A percentile compares a stretch with the other conserved stretches of the same genome.
These are phyloP conservation scores for Selaginella tamariscina DNA, from an alignment of 75 land plant genomes.

Conservation along the genomic window DNA sequence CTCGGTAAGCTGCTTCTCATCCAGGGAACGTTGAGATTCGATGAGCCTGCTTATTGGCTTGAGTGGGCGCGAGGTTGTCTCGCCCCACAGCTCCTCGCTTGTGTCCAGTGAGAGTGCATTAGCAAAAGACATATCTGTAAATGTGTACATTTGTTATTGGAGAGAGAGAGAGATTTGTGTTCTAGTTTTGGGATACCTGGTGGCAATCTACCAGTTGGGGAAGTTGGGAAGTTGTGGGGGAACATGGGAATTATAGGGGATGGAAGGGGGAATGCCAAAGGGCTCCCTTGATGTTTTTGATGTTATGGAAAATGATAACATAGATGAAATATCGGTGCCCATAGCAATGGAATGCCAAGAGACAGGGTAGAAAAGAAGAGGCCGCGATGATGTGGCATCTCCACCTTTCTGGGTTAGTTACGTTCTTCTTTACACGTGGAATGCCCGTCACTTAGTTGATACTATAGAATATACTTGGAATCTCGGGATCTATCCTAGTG, in stretches of 20 bases:
- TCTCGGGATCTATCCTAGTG: too few species aligned
- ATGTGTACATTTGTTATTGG: too few species aligned
- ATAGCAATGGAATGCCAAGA: constrained; percentile 1
- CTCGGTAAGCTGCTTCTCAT: neutral
- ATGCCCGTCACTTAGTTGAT: too few species aligned
- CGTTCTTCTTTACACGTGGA: too few species aligned
- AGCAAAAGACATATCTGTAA: neutral
- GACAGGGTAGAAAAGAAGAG: neutral
- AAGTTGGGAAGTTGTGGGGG: neutral
- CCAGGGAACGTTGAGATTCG: neutral
- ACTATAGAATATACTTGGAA: too few species aligned
- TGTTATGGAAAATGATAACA: neutral
- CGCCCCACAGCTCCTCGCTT: neutral
- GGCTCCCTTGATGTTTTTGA: too few species aligned
- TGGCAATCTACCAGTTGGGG: neutral
- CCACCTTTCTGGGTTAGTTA: too few species aligned
- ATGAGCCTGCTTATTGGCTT: neutral
- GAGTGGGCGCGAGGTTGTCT: neutral
- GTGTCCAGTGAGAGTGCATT: neutral
- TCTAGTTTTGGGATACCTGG: too few species aligned
- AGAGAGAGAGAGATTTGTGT: too few species aligned
- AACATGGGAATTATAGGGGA: too few species aligned
- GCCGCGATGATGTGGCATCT: too few species aligned
- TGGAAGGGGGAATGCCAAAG: too few species aligned
- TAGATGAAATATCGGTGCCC: neutral